phyloP scores from a whole-genome alignment of 2,329 filamentous ascomycete species.

The Venturia asperata region DNA sequence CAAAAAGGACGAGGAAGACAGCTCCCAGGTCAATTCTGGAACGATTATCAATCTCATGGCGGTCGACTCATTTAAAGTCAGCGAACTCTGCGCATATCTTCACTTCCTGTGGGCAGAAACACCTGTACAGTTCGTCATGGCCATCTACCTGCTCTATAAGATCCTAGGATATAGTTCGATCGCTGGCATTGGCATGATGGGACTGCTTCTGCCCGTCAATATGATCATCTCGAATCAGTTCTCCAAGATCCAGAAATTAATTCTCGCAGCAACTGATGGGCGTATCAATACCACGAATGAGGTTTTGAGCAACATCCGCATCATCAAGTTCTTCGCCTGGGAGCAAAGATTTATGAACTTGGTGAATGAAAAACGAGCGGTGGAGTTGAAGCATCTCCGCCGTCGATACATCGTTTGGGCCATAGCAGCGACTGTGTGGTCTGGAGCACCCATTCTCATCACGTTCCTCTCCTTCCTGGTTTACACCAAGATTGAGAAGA shows the following conservation, averaged over 20 bases:
- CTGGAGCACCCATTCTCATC: constrained; percentile 88
- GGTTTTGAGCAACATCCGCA: constrained; percentile 91
- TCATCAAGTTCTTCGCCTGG: constrained; percentile 99
- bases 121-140: constrained; percentile 78
- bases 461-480: constrained; percentile 94
- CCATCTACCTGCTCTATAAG: constrained; percentile 73
- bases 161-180: constrained; percentile 92
- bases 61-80: constrained; percentile 97
- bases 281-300: constrained; percentile 96
- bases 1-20: constrained; percentile 45
- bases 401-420: constrained; percentile 88
- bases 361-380: constrained; percentile 79
- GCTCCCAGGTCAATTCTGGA: constrained; percentile 72
- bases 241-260: constrained; percentile 77
- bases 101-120: constrained; percentile 93
- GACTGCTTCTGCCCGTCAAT: constrained; percentile 81
- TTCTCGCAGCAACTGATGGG: constrained; percentile 88
- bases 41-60: constrained; percentile 99
- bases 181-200: constrained; percentile 86
- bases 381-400: constrained; percentile 71
- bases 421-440: constrained; percentile 87
- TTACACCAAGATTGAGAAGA: constrained; percentile 84
- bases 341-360: constrained; percentile 81
- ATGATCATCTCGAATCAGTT: constrained; percentile 83
- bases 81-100: constrained; percentile 87